Conservation (phyloP, 2,329 filamentous ascomycete species). For the Arthrobotrys entomopaga region DNA sequence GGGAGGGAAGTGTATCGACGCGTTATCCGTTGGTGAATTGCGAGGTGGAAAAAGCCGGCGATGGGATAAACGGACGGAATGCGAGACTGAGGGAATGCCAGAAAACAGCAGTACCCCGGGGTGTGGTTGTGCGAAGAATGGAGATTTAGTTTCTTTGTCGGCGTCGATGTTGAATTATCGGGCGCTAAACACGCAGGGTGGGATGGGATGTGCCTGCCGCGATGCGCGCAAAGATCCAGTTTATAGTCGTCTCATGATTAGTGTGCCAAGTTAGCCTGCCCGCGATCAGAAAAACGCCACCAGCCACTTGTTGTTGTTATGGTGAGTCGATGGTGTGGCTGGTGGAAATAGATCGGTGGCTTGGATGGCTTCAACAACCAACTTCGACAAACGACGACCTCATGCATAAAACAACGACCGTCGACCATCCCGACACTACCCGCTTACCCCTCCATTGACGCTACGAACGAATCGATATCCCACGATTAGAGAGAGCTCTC, state of each 20-base stretch:
- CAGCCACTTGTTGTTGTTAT: background rate
- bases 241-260: slow-evolving; percentile 24
- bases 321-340: slow-evolving; percentile 26
- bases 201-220: slow-evolving; percentile 48
- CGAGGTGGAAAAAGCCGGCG: slow-evolving; percentile 15
- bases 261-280: slow-evolving; percentile 41
- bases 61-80: slow-evolving; percentile 5
- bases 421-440: slow-evolving; percentile 5
- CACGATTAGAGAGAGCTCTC: slow-evolving; percentile 23
- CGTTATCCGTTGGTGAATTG: slow-evolving; percentile 22
- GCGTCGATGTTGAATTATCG: slow-evolving; percentile 19
- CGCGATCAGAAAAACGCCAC: background rate
- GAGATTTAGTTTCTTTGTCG: background rate
- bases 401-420: background rate
- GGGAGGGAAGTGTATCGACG: slow-evolving; percentile 31
- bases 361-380: background rate
- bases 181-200: slow-evolving; percentile 35
- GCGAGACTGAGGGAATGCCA: background rate
- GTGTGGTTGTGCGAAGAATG: background rate
- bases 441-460: background rate
- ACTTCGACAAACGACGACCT: no score
- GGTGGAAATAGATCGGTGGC: background rate
- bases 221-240: slow-evolving; percentile 52
- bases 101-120: background rate
- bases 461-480: background rate